Percentiles rank a stretch among this genome's conserved stretches.
These are phyloP conservation scores for Carallia brachiata DNA, from an alignment of 345 rosid species.

Conservation along the genomic window DNA sequence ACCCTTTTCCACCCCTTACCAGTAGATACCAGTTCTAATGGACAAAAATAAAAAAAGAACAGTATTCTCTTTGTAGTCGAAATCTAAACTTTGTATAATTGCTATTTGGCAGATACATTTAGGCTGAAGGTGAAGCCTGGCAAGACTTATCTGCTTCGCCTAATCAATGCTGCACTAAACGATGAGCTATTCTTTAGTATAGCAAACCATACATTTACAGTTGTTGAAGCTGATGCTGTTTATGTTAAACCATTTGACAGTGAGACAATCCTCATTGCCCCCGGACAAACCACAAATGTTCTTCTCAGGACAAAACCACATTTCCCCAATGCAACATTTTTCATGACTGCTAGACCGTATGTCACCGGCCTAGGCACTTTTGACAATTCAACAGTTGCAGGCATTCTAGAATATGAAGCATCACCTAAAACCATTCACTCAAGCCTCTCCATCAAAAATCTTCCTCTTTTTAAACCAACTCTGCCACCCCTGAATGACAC, in stretches of 20 bases:
- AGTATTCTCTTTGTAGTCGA: not conserved
- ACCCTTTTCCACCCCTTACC: too few relatives aligned
- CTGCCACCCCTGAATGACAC: constrained; percentile 26
- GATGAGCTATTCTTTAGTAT: constrained; percentile 32
- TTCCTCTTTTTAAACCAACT: constrained; percentile 12
- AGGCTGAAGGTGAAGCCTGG: constrained; percentile 27
- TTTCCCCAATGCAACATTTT: constrained; percentile 21
- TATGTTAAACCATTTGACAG: constrained; percentile 24
- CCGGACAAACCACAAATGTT: constrained; percentile 27
- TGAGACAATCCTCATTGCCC: constrained; percentile 11
- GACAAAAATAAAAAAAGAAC: too few relatives aligned
- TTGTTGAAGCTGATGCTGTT: constrained; percentile 25
- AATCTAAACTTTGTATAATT: not conserved
- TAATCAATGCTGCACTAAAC: constrained; percentile 29
- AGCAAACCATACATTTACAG: constrained; percentile 20
- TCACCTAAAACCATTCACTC: not conserved
- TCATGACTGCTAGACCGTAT: constrained; percentile 26
- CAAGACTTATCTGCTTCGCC: constrained; percentile 23
- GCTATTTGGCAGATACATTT: constrained; percentile 20
- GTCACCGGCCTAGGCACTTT: constrained; percentile 26
- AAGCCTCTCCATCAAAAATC: not conserved
- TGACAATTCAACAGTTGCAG: constrained; percentile 29
- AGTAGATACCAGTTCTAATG: too few relatives aligned
- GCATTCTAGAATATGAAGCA: constrained; percentile 21
- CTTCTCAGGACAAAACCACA: constrained; percentile 26